A percentile compares a stretch with the other conserved stretches of the same genome.
Conservation (phyloP, 139 green algal genomes). For the Chlorella sorokiniana region DNA sequence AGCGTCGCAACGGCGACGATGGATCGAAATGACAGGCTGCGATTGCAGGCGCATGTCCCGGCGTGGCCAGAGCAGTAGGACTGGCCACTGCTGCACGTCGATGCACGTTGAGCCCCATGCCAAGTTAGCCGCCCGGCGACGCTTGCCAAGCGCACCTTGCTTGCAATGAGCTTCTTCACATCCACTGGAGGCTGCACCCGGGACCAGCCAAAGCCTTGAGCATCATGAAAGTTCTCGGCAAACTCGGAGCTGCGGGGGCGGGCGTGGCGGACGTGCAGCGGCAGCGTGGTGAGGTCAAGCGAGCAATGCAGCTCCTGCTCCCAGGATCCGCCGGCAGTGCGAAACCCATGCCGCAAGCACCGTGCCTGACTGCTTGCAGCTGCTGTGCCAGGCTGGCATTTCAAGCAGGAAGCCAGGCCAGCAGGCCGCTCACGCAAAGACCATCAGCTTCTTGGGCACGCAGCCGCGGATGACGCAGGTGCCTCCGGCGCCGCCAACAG, state of each 20-base stretch:
- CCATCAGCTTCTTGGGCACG: slow-evolving; percentile 99
- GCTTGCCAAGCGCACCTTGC: slow-evolving; percentile 50
- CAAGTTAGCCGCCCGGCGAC: too few species aligned
- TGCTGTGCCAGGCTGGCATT: too few species aligned
- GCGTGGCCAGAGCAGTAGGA: too few species aligned
- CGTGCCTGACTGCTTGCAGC: too few species aligned
- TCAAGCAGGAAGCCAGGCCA: too few species aligned
- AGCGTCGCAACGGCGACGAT: too few species aligned
- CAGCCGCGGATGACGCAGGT: slow-evolving; percentile 98
- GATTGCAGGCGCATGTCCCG: too few species aligned
- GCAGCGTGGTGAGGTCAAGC: neutral
- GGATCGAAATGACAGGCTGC: too few species aligned
- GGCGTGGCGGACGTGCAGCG: neutral
- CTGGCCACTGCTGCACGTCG: too few species aligned
- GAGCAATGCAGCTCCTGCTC: neutral
- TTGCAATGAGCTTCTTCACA: slow-evolving; percentile 53
- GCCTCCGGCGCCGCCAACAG: slow-evolving; percentile 86
- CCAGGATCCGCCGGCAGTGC: neutral
- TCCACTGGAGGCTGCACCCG: slow-evolving; percentile 43
- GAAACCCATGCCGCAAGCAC: neutral
- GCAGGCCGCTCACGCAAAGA: slow-evolving; percentile 78
- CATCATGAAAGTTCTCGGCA: slow-evolving; percentile 82
- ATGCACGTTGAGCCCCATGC: too few species aligned
- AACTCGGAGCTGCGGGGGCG: slow-evolving; percentile 71
- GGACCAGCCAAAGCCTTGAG: slow-evolving; percentile 85